A percentile compares a stretch with the other conserved stretches of the same genome.
phyloP scores from a whole-genome alignment of 75 land plant genomes.

The Ceratopteris richardii region DNA sequence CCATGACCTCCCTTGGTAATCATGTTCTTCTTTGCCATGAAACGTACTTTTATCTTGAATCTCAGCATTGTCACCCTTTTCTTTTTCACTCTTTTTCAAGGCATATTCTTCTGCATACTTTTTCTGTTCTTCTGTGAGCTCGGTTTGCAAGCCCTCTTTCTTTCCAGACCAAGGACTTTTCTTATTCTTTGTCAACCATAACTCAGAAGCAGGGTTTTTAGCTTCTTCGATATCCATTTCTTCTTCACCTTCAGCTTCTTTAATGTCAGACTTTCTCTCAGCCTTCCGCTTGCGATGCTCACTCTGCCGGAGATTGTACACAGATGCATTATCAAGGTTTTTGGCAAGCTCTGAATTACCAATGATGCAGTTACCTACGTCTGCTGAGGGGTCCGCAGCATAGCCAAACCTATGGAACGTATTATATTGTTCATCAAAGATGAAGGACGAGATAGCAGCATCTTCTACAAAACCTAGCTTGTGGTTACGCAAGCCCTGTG shows the following conservation, averaged over 20 bases:
- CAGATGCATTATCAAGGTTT: constrained; percentile 46
- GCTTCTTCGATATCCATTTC: constrained; percentile 18
- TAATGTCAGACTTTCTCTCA: constrained; percentile 32
- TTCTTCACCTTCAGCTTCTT: constrained; percentile 25
- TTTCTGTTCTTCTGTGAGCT: constrained; percentile 95
- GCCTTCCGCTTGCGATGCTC: constrained; percentile 58
- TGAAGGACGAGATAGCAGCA: constrained; percentile 66
- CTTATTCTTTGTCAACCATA: constrained; percentile 59
- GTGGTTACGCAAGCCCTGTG: constrained; percentile 88
- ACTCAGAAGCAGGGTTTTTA: constrained; percentile 61
- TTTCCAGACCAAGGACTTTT: constrained; percentile 91
- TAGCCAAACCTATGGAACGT: constrained; percentile 89
- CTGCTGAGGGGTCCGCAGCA: constrained; percentile 78
- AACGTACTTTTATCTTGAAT: constrained; percentile 64
- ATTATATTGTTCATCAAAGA: constrained; percentile 94
- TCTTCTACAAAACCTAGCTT: constrained; percentile 92
- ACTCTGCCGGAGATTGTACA: constrained; percentile 69
- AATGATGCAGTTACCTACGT: constrained; percentile 34
- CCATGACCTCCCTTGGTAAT: constrained; percentile 96
- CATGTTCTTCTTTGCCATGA: constrained; percentile 89
- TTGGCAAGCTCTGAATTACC: constrained; percentile 51
- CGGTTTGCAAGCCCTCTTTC: constrained; percentile 57
- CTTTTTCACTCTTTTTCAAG: constrained; percentile 61
- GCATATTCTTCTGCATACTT: constrained; percentile 87
- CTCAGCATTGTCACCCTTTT: constrained; percentile 46